Base-by-base conservation (phyloP, 2,329 filamentous ascomycete genomes). In the Fusarium sororula region DNA sequence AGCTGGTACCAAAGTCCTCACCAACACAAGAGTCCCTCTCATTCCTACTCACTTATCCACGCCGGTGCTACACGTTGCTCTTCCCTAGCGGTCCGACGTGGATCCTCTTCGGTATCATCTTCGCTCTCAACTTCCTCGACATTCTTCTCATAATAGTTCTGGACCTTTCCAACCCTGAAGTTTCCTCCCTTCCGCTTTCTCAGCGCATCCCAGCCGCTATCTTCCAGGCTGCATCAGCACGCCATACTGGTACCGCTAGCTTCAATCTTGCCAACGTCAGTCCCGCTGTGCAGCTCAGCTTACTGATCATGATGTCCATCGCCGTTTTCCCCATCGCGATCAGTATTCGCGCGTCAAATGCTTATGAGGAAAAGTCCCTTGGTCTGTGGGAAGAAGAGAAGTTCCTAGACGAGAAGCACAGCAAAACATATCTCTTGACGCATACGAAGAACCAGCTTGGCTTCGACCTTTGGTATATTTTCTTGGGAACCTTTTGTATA, bases 291-390 rank as follows among this genome's bases (percentile, higher is more conserved):
- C 89, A 90, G 70, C 84, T 91, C 12, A 85, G 89, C 30, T 87
- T 90, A 60, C 82, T 91, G 0, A 84, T 90, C 28, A 91, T 91
- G 89, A 91, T 91, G 89, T 91, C 90, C 78, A 90, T 91, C 44
- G 86, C 87, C 13, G 84, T 88, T 7, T 90, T 89, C 58, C 90
- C 90, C 0, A 87, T 91, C 26, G 88, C 88, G 18, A 89, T 91
- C 54, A 89, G 86, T 15, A 90, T 91, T 78, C 86, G 89, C 22
- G 85, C 87, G 42, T 87, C 85, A 24, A 90, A 89, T 74, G 86
- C 89, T 6, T 91, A 91, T 77, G 89, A 91, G 79, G 89, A 91
- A 74, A 85, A 86, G 50, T 88, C 87, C 51, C 80, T 92, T 7
- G 90, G 90, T 2, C 85, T 91, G n/a, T 91, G 90, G 77, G 79